These are phyloP conservation scores for Priceomyces melissophilus DNA, from an alignment of 805 yeast genomes.

Conservation along the genomic window DNA sequence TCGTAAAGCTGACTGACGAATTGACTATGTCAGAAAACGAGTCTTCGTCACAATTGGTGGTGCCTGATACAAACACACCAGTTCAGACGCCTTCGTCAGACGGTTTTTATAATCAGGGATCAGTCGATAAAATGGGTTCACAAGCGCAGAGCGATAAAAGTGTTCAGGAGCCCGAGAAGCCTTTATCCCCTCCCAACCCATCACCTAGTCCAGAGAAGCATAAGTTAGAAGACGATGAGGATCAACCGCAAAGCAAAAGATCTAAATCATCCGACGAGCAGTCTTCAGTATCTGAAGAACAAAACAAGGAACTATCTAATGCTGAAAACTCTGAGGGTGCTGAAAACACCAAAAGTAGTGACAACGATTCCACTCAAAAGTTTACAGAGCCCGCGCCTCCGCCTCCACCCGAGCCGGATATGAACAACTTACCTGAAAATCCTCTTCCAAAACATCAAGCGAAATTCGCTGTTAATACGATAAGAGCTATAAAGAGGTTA, in stretches of 20 bases:
- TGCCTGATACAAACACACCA: constrained; percentile 33
- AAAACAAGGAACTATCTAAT: neutral
- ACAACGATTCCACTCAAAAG: constrained; percentile 9
- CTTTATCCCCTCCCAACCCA: constrained; percentile 44
- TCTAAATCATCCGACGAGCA: constrained; percentile 4
- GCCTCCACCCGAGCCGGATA: constrained; percentile 71
- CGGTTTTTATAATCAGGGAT: constrained; percentile 13
- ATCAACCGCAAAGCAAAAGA: constrained; percentile 13
- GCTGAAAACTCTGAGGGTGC: neutral
- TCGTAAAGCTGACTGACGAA: constrained; percentile 1
- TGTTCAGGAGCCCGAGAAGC: constrained; percentile 27
- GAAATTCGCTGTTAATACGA: constrained; percentile 70
- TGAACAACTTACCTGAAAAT: constrained; percentile 58
- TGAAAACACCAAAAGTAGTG: constrained; percentile 1
- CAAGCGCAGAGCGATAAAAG: constrained; percentile 6
- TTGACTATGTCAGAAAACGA: constrained; percentile 24
- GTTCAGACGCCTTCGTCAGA: constrained; percentile 39
- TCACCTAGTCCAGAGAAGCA: constrained; percentile 41
- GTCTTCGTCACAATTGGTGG: constrained; percentile 8
- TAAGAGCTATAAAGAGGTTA: constrained; percentile 83
- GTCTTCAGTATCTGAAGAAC: constrained; percentile 1
- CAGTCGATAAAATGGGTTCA: constrained; percentile 16
- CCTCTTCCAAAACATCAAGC: constrained; percentile 84
- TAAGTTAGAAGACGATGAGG: constrained; percentile 25
- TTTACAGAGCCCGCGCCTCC: constrained; percentile 61